Conservation (phyloP, 495 filamentous ascomycete genomes). For the Aspergillus incahuasiensis region DNA sequence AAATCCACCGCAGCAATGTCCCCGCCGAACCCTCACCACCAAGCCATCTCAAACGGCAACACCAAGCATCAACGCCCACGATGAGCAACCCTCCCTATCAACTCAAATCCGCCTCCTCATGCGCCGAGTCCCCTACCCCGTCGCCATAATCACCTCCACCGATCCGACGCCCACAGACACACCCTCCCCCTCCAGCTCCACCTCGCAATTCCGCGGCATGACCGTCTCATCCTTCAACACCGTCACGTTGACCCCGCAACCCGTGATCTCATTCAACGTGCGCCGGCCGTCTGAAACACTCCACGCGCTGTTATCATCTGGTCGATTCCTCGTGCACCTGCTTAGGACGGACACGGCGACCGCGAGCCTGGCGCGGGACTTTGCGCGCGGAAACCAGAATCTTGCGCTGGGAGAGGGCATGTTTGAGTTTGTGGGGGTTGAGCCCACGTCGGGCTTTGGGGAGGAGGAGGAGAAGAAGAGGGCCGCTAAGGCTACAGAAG, state of each 20-base stretch:
- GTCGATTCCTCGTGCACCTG: constrained; percentile 42
- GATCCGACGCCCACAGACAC: constrained; percentile 12
- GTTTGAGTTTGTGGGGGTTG: constrained; percentile 32
- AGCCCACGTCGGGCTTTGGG: neutral
- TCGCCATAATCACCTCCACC: constrained; percentile 63
- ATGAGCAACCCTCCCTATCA: constrained; percentile 21
- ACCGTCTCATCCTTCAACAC: constrained; percentile 83
- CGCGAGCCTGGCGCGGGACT: constrained; percentile 39
- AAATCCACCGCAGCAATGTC: neutral
- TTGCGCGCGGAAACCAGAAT: constrained; percentile 36
- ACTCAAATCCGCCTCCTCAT: constrained; percentile 56
- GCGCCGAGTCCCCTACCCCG: constrained; percentile 67
- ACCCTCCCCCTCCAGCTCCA: neutral
- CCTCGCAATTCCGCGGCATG: constrained; percentile 51
- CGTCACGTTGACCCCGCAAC: constrained; percentile 59
- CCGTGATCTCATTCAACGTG: constrained; percentile 77
- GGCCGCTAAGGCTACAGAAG: neutral
- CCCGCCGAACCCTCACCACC: constrained; percentile 1
- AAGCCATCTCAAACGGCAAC: neutral
- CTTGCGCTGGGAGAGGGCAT: constrained; percentile 27
- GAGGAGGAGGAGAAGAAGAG: constrained; percentile 3
- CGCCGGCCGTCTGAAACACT: constrained; percentile 66
- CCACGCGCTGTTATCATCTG: constrained; percentile 50
- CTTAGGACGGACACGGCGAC: constrained; percentile 28
- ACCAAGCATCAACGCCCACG: neutral